Base-by-base conservation (phyloP, 257 asterid species). In the Fraxinus excelsior region DNA sequence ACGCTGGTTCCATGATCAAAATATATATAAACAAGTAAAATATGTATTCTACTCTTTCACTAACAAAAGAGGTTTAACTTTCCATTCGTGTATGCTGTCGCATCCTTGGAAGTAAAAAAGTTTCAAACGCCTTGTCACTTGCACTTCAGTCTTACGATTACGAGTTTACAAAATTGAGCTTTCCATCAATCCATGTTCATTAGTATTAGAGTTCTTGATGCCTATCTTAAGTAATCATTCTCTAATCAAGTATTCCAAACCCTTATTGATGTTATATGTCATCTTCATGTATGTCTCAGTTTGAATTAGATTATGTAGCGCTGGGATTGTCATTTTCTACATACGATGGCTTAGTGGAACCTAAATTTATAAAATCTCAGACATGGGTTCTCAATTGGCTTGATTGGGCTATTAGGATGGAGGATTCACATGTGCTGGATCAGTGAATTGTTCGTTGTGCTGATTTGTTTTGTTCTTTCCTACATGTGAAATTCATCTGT, bases 41-140 rank as follows among this genome's bases (percentile, higher is more conserved):
- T 14, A 21, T 60, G 66, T 51, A 28, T 73, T 78, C 73, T 13
- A 74, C 68, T 25, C 68, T 67, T 51, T 72, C n/a, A 77, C 67
- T 29, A 29, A n/a, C 51, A 9, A 56, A 28, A 3, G 42, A 25
- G 31, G 4, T 42, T 25, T 51, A 66, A 71, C 75, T 25, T 69
- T 34, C 44, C 31, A 25, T 56, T 60, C 21, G 71, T 35, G 32
- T 69, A 42, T 44, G 35, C 10, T 71, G 66, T 8, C 32, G 11
- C 16, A 23, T 60, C 16, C 23, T n/a, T 60, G 28, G 76, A 67
- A 51, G 16, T 26, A 8, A 28, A 70, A 3, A 40, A 3, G 31
- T 38, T 70, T 71, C 74, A 71, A 5, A 23, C 2, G 16, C 16
- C 16, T 0, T 42, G 19, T 12, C 64, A 1, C 32, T 8, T 13